These are phyloP conservation scores for Venturia carpophila DNA, from an alignment of 2,329 filamentous ascomycete species.

Conservation along the genomic window DNA sequence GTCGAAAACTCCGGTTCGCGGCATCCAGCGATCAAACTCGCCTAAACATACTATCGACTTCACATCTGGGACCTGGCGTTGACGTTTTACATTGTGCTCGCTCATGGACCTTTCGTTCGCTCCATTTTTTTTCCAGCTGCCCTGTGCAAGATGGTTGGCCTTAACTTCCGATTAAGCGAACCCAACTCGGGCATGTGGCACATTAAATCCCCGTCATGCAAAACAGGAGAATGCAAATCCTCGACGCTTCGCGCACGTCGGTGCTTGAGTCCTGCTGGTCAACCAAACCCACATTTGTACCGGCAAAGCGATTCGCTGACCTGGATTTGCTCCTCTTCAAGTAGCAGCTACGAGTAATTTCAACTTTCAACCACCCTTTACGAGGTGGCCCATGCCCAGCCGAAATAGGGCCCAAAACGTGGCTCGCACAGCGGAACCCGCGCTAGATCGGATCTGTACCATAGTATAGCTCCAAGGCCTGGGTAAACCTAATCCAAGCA, in stretches of 20 bases:
- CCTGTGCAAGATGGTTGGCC: background rate
- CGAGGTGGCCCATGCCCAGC: too few relatives aligned
- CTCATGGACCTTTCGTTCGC: background rate
- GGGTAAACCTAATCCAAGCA: too few relatives aligned
- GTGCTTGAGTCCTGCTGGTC: background rate
- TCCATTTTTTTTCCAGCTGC: background rate
- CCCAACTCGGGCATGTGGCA: background rate
- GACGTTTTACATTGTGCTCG: background rate
- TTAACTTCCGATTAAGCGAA: background rate
- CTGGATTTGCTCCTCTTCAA: background rate
- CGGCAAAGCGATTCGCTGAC: background rate
- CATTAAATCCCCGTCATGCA: background rate
- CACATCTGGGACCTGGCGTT: background rate
- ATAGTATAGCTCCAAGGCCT: too few relatives aligned
- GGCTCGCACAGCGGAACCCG: too few relatives aligned
- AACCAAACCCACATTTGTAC: background rate
- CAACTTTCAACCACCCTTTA: too few relatives aligned
- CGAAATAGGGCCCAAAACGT: too few relatives aligned
- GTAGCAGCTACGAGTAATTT: background rate
- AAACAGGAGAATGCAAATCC: background rate
- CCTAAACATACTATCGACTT: background rate
- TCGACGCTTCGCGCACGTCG: background rate
- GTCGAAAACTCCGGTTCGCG: background rate
- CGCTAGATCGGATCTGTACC: too few relatives aligned
- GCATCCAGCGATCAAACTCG: background rate